These are phyloP conservation scores for Populus simonii DNA, from an alignment of 345 rosid genomes.

Conservation along the genomic window DNA sequence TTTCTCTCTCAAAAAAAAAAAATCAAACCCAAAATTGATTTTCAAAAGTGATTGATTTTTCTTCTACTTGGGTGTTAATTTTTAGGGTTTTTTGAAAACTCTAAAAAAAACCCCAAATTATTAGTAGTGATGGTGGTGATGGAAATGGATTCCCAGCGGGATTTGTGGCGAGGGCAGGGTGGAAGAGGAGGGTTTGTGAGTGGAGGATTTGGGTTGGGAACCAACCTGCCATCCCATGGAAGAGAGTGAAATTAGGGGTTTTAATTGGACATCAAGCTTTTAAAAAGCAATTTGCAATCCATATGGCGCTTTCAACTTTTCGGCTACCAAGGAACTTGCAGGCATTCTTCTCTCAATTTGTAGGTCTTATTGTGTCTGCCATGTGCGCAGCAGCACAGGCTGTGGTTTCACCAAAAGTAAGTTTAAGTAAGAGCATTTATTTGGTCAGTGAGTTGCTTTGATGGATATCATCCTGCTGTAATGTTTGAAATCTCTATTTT, in stretches of 20 bases:
- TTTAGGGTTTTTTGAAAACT: no score
- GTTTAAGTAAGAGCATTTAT: background rate
- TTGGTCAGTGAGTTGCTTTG: background rate
- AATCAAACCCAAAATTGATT: no score
- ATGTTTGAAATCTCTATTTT: conserved; percentile 4
- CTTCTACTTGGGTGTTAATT: no score
- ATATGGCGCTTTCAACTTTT: conserved; percentile 93
- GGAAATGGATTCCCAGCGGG: conserved; percentile 50
- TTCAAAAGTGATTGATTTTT: no score
- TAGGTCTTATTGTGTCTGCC: conserved; percentile 92
- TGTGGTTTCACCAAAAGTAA: conserved; percentile 78
- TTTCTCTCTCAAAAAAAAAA: no score
- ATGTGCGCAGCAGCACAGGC: conserved; percentile 98
- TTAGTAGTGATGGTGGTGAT: conserved; percentile 13
- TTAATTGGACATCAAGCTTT: conserved; percentile 36
- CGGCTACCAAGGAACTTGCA: conserved; percentile 96
- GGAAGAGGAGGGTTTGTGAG: conserved; percentile 33
- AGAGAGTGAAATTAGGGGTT: background rate
- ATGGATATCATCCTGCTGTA: background rate
- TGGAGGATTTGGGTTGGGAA: conserved; percentile 39
- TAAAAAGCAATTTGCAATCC: conserved; percentile 95
- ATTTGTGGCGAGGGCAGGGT: conserved; percentile 37
- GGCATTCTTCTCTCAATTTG: conserved; percentile 88
- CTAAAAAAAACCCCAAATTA: no score
- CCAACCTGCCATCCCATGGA: conserved; percentile 48